Percentiles rank a stretch among this genome's conserved stretches.
Evolutionary conservation across 169 alveolate genomes (phyloP).

Genomic region (Eimeria praecox): DNA sequence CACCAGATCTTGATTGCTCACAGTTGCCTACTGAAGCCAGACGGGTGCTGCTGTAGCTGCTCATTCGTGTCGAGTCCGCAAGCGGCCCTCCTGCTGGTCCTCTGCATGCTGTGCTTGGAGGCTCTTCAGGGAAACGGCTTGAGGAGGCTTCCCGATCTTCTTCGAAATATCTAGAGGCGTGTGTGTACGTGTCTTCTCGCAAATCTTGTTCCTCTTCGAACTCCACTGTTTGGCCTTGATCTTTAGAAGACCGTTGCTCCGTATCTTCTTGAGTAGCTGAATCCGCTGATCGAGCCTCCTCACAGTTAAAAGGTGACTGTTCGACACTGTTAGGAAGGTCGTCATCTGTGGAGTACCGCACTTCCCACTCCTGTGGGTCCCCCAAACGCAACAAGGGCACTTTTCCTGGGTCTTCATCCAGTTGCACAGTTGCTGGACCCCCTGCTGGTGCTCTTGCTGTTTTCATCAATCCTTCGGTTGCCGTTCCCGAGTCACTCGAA

Average conservation of each 20-base stretch:
- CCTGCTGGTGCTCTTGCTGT: background rate
- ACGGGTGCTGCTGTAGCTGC: slow-evolving; percentile 52
- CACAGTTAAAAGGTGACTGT: background rate
- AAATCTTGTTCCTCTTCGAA: background rate
- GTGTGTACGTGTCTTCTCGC: background rate
- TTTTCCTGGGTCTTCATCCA: background rate
- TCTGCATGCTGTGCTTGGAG: slow-evolving; percentile 15
- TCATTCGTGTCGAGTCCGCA: slow-evolving; percentile 22
- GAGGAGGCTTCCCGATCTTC: background rate
- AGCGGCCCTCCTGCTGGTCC: background rate
- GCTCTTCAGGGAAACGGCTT: slow-evolving; percentile 44
- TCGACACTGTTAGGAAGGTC: background rate
- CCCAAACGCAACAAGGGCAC: slow-evolving; percentile 23
- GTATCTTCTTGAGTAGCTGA: background rate
- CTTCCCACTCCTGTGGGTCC: slow-evolving; percentile 48
- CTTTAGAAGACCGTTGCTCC: background rate
- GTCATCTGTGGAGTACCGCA: slow-evolving; percentile 29
- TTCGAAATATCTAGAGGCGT: background rate
- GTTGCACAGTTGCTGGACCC: background rate
- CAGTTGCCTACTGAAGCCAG: background rate
- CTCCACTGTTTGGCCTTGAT: background rate
- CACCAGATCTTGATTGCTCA: background rate
- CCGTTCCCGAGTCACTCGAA: background rate
- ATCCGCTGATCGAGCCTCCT: background rate
- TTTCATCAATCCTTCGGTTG: background rate